A percentile compares a stretch with the other conserved stretches of the same genome.
phyloP scores from a whole-genome alignment of 192 early-diverging fungal genomes.

The Diversispora epigaea region DNA sequence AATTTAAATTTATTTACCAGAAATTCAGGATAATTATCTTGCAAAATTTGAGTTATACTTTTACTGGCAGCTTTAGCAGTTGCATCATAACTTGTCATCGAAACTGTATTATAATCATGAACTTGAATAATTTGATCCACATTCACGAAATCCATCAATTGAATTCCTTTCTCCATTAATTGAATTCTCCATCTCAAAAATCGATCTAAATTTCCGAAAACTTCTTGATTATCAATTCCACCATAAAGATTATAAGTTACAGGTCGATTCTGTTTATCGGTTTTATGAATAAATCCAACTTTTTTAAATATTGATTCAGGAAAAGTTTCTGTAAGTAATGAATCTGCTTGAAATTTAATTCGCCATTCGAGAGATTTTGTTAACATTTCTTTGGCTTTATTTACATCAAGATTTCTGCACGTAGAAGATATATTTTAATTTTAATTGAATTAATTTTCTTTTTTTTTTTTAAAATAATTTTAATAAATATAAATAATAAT shows the following conservation, averaged over 20 bases:
- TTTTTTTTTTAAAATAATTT: neutral
- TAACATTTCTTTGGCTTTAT: constrained; percentile 51
- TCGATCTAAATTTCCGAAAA: constrained; percentile 55
- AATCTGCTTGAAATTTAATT: constrained; percentile 47
- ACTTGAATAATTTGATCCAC: constrained; percentile 60
- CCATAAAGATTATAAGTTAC: constrained; percentile 64
- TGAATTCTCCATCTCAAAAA: constrained; percentile 66
- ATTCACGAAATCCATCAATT: constrained; percentile 55
- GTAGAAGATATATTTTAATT: constrained; percentile 2
- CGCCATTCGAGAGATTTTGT: constrained; percentile 55
- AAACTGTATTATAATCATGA: constrained; percentile 60
- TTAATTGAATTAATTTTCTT: neutral
- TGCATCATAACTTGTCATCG: constrained; percentile 50
- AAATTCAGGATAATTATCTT: constrained; percentile 66
- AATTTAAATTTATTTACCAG: constrained; percentile 38
- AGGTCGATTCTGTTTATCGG: constrained; percentile 50
- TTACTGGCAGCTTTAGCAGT: constrained; percentile 54
- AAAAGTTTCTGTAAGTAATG: constrained; percentile 50
- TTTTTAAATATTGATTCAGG: constrained; percentile 46
- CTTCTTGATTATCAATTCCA: constrained; percentile 52
- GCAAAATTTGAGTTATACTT: constrained; percentile 52
- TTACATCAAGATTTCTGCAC: constrained; percentile 37
- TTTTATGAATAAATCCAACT: constrained; percentile 52
- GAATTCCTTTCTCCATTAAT: constrained; percentile 59
- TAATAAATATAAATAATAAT: neutral